Evolutionary conservation across 2,329 filamentous ascomycete species (phyloP).

Genomic region (Magnaporthiopsis poae): DNA sequence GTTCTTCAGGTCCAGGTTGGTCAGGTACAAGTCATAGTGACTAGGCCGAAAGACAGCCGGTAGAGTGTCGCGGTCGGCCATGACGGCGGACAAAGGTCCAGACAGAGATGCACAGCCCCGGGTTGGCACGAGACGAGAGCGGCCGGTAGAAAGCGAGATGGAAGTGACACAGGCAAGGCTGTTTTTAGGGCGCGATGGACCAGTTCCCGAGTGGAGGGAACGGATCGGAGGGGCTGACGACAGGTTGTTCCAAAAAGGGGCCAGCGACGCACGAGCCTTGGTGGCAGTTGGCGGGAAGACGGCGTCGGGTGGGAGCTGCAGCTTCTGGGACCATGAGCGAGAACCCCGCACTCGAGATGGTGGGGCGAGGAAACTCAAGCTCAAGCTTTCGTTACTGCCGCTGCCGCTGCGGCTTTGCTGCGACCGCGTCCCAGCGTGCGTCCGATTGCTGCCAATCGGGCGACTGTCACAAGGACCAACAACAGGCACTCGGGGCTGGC

Average conservation of each 20-base stretch:
- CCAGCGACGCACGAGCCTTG: not conserved
- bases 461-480: not conserved
- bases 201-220: not conserved
- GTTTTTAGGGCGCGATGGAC: not conserved
- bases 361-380: not conserved
- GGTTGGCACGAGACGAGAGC: not conserved
- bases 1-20: conserved; percentile 64
- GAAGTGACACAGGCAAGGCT: not conserved
- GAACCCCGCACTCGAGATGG: not conserved
- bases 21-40: conserved; percentile 77
- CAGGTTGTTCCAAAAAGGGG: not conserved
- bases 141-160: not conserved
- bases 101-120: not conserved
- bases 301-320: not conserved
- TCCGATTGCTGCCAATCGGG: too few relatives aligned
- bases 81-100: conserved; percentile 20
- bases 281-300: not conserved
- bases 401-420: not conserved
- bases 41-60: conserved; percentile 62
- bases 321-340: too few relatives aligned
- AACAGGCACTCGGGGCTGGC: not conserved
- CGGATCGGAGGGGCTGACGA: not conserved
- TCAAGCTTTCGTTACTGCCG: not conserved
- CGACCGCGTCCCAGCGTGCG: too few relatives aligned
- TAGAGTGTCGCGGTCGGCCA: conserved; percentile 53